phyloP scores from a whole-genome alignment of 2,329 filamentous ascomycete genomes.

The Fusarium sp. region DNA sequence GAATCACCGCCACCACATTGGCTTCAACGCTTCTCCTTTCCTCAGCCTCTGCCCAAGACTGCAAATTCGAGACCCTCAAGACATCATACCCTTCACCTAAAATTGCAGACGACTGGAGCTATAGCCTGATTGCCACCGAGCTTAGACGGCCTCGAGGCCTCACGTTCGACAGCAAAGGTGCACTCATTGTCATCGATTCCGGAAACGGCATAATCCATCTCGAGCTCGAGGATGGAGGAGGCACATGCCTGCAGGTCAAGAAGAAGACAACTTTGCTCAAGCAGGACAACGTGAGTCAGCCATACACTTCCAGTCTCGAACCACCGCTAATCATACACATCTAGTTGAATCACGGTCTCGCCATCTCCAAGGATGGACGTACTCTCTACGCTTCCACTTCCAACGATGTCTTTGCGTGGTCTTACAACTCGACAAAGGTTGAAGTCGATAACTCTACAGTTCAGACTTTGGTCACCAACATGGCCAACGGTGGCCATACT shows the following conservation, averaged over 20 bases:
- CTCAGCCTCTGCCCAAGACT: constrained; percentile 17
- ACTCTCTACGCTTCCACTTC: constrained; percentile 68
- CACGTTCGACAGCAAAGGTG: constrained; percentile 58
- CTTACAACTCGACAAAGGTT: constrained; percentile 67
- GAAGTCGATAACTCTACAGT: constrained; percentile 55
- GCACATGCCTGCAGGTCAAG: constrained; percentile 55
- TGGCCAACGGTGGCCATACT: constrained; percentile 70
- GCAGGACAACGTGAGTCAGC: constrained; percentile 49
- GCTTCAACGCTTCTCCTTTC: constrained; percentile 14
- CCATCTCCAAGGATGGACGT: constrained; percentile 62
- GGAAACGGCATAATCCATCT: constrained; percentile 57
- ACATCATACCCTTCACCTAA: constrained; percentile 52
- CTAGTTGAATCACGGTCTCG: constrained; percentile 67
- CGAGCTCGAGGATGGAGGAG: constrained; percentile 55
- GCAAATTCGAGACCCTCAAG: constrained; percentile 44
- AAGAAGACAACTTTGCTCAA: constrained; percentile 53
- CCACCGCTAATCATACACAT: constrained; percentile 2
- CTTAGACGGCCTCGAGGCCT: constrained; percentile 58
- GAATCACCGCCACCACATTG: constrained; percentile 17
- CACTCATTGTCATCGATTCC: constrained; percentile 58
- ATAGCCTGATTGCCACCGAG: constrained; percentile 56
- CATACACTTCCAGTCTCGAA: not conserved
- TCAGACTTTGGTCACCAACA: constrained; percentile 68
- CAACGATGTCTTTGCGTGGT: constrained; percentile 71
- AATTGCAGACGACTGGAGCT: constrained; percentile 57